phyloP scores from a whole-genome alignment of 1,284 basidiomycete species.

The Trichosporon sp. region DNA sequence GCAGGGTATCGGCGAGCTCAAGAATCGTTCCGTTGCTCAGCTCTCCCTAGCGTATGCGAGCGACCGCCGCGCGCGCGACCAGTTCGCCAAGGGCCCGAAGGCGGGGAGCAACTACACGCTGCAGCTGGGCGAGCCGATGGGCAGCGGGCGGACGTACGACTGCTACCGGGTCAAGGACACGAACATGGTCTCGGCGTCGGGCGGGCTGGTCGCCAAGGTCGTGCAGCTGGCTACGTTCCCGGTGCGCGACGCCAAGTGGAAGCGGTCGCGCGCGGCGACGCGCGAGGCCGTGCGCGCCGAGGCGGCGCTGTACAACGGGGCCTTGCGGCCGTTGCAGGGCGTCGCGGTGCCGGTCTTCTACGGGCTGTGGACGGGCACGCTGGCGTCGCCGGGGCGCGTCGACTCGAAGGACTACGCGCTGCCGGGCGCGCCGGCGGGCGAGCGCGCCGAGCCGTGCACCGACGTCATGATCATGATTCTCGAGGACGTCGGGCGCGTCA shows the following conservation, averaged over 20 bases:
- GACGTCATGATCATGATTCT: constrained; percentile 7
- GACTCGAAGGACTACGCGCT: background rate
- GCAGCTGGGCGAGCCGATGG: background rate
- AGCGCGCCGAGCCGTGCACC: background rate
- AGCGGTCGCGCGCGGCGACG: background rate
- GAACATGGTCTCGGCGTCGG: background rate
- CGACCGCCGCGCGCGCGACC: background rate
- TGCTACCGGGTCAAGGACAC: background rate
- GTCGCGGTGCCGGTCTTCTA: constrained; percentile 1
- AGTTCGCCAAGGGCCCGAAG: background rate
- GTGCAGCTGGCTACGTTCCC: background rate
- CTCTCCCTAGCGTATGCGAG: background rate
- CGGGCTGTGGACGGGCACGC: constrained; percentile 6
- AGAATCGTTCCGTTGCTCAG: background rate
- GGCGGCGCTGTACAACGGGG: constrained; percentile 7
- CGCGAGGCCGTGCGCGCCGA: background rate
- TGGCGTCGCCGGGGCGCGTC: background rate
- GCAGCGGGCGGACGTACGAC: background rate
- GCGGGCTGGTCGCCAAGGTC: background rate
- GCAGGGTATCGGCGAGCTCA: background rate
- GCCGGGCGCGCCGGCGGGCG: background rate
- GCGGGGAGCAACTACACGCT: background rate
- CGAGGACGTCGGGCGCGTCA: constrained; percentile 4
- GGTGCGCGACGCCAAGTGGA: background rate
- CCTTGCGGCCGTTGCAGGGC: constrained; percentile 5